These are phyloP conservation scores for Leccinum fibrillosum DNA, from an alignment of 768 basidiomycete species.

Conservation along the genomic window DNA sequence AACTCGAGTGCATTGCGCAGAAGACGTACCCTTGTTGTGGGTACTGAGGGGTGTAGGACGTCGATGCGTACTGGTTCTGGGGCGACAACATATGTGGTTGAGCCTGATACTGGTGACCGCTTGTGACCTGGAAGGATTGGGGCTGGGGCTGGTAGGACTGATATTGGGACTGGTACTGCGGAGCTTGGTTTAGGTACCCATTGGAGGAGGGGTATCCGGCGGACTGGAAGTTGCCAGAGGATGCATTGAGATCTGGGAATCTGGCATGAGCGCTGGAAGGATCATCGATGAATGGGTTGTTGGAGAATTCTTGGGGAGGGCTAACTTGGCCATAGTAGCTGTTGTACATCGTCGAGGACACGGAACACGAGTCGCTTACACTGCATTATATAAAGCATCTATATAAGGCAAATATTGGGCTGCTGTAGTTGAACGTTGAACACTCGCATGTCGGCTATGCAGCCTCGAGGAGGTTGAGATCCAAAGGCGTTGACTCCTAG, in stretches of 20 bases:
- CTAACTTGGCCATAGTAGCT: constrained; percentile 32
- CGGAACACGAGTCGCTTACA: neutral
- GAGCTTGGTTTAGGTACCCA: constrained; percentile 25
- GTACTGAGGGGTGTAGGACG: constrained; percentile 25
- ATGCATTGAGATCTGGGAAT: constrained; percentile 59
- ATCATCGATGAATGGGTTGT: constrained; percentile 69
- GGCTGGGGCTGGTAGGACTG: constrained; percentile 29
- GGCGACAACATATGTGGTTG: constrained; percentile 18
- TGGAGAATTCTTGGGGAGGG: constrained; percentile 35
- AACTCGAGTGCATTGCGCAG: neutral
- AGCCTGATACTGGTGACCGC: constrained; percentile 9
- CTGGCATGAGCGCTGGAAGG: constrained; percentile 47
- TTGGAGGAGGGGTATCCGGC: constrained; percentile 13
- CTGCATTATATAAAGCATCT: neutral
- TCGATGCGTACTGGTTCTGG: constrained; percentile 22
- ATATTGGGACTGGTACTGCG: constrained; percentile 38
- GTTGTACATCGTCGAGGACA: constrained; percentile 36
- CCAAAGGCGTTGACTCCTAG: too few species aligned
- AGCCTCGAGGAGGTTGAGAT: too few species aligned
- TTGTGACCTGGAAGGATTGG: constrained; percentile 10
- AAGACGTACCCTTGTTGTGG: constrained; percentile 19
- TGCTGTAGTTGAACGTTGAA: too few species aligned
- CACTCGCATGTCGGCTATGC: too few species aligned
- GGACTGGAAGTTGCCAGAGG: constrained; percentile 6
- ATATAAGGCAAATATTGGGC: neutral